These are phyloP conservation scores for Ophiosphaerella narmari DNA, from an alignment of 2,329 filamentous ascomycete species.

Conservation along the genomic window DNA sequence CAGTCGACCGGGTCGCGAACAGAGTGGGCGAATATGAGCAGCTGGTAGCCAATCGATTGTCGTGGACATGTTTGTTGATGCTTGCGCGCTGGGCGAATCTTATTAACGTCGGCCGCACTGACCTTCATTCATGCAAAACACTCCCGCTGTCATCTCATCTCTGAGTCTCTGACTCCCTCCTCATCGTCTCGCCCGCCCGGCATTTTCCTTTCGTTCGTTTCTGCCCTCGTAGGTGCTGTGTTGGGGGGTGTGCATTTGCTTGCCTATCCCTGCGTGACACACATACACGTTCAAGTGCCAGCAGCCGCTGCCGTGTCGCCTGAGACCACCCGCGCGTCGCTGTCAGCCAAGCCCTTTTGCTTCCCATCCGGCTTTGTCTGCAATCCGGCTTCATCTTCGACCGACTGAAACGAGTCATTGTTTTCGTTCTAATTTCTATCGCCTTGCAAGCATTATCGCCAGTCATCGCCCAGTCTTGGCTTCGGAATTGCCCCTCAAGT, in stretches of 20 bases:
- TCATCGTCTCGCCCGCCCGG: conserved; percentile 27
- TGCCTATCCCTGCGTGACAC: conserved; percentile 28
- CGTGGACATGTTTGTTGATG: conserved; percentile 19
- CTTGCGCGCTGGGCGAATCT: conserved; percentile 10
- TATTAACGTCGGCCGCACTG: not conserved
- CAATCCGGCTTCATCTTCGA: conserved; percentile 18
- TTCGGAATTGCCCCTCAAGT: conserved; percentile 4
- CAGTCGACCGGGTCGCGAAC: not conserved
- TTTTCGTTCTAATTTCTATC: conserved; percentile 10
- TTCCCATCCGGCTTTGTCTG: conserved; percentile 14
- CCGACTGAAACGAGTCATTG: conserved; percentile 22
- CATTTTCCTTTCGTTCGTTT: conserved; percentile 28
- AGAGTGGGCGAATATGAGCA: conserved; percentile 11
- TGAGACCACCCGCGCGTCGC: conserved; percentile 27
- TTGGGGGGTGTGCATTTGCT: conserved; percentile 35
- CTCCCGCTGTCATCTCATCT: conserved; percentile 24
- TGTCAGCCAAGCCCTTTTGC: conserved; percentile 22
- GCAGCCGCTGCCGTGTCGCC: conserved; percentile 27
- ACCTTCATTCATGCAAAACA: conserved; percentile 31
- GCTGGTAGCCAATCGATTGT: conserved; percentile 19
- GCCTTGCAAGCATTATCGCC: not conserved
- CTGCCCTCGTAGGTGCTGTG: conserved; percentile 34
- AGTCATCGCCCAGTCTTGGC: conserved; percentile 3
- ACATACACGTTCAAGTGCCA: conserved; percentile 33
- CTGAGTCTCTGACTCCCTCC: conserved; percentile 20